Conservation (phyloP, 2,329 filamentous ascomycete genomes). For the Hypoxylon sp. region DNA sequence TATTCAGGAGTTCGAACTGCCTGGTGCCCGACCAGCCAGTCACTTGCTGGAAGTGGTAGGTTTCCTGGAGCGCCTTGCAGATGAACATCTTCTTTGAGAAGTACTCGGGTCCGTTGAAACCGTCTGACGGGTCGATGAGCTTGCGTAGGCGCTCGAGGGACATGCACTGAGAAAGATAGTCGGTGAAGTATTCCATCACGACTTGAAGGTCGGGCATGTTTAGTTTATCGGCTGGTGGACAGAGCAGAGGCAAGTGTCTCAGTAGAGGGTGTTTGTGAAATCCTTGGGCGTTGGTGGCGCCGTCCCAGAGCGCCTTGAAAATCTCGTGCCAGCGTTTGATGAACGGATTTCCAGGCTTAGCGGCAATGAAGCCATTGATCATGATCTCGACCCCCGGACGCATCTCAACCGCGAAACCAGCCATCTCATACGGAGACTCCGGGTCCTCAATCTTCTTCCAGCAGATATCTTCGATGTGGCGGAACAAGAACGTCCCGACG, state of each 20-base stretch:
- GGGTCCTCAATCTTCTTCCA: conserved; percentile 52
- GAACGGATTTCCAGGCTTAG: conserved; percentile 52
- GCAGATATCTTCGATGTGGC: conserved; percentile 52
- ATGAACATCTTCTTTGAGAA: conserved; percentile 45
- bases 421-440: conserved; percentile 46
- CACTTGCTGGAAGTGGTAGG: conserved; percentile 43
- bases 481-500: conserved; percentile 52
- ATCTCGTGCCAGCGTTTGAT: conserved; percentile 54
- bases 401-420: conserved; percentile 42
- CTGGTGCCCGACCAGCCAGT: conserved; percentile 44
- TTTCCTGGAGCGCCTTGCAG: conserved; percentile 44
- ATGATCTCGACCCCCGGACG: conserved; percentile 39
- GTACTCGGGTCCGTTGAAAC: conserved; percentile 48
- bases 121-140: conserved; percentile 46
- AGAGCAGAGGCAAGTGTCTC: conserved; percentile 40
- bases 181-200: conserved; percentile 40
- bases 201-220: conserved; percentile 38
- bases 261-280: conserved; percentile 47
- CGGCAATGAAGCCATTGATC: conserved; percentile 54
- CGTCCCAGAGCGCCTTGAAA: conserved; percentile 49
- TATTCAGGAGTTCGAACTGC: conserved; percentile 45
- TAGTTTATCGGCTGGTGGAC: conserved; percentile 37
- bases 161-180: conserved; percentile 46
- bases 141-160: conserved; percentile 46
- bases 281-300: conserved; percentile 41